Conservation (phyloP, 495 filamentous ascomycete genomes). For the Melanomma pulvis-pyrius region DNA sequence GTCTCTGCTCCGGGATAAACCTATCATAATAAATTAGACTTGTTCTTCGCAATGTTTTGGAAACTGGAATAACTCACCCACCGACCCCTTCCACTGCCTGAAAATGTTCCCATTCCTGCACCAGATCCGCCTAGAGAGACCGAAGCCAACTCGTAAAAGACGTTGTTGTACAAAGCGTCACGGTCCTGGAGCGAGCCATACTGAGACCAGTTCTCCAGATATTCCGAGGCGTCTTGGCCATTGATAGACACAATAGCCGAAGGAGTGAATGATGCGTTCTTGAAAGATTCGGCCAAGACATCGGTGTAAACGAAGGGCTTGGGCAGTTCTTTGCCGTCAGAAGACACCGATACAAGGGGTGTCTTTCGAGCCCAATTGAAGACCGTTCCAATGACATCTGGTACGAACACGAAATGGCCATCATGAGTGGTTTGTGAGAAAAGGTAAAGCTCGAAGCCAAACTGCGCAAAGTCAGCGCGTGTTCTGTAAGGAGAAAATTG, state of each 20-base stretch:
- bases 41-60: background rate
- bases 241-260: conserved; percentile 42
- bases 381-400: conserved; percentile 39
- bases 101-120: conserved; percentile 43
- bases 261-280: conserved; percentile 38
- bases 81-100: conserved; percentile 35
- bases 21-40: background rate
- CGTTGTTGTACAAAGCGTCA: conserved; percentile 41
- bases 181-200: conserved; percentile 39
- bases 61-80: conserved; percentile 11
- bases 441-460: conserved; percentile 40
- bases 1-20: conserved; percentile 39
- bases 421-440: conserved; percentile 42
- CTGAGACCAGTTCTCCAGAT: conserved; percentile 37
- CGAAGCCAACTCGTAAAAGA: conserved; percentile 38
- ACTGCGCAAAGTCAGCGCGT: conserved; percentile 18
- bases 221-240: conserved; percentile 41
- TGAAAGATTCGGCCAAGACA: conserved; percentile 38
- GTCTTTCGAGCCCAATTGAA: conserved; percentile 41
- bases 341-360: conserved; percentile 42
- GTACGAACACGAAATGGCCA: conserved; percentile 44
- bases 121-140: conserved; percentile 36
- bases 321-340: conserved; percentile 40
- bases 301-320: conserved; percentile 41
- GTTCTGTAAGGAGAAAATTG: background rate